phyloP scores from a whole-genome alignment of 108 stramenopile genomes.

The Nannochloropsis gaditana region DNA sequence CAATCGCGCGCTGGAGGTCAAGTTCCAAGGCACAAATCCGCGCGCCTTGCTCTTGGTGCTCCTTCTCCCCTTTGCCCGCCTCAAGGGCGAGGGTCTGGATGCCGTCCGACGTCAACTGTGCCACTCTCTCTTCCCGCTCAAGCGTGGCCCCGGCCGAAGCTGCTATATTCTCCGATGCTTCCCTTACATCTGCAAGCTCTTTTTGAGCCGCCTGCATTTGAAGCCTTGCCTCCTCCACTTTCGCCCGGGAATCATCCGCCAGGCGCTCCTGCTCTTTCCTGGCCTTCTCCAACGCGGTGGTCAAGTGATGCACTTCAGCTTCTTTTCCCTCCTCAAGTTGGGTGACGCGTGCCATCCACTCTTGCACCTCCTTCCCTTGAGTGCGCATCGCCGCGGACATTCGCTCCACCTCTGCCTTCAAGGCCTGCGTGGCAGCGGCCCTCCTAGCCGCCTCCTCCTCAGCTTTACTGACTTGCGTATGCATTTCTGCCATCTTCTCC shows the following conservation, averaged over 20 bases:
- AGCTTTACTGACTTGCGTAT: neutral
- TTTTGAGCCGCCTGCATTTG: neutral
- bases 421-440: neutral
- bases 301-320: neutral
- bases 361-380: neutral
- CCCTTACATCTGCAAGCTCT: neutral
- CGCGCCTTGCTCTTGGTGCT: neutral
- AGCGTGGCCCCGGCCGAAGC: neutral
- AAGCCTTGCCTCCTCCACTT: neutral
- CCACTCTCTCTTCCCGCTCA: neutral
- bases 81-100: neutral
- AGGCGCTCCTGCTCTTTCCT: neutral
- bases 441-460: slow-evolving; percentile 9
- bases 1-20: neutral
- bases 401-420: slow-evolving; percentile 3
- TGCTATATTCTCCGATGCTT: neutral
- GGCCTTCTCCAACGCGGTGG: neutral
- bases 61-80: neutral
- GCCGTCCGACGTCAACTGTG: neutral
- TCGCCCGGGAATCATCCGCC: neutral
- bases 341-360: neutral
- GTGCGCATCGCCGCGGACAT: neutral
- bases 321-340: neutral
- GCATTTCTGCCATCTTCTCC: neutral
- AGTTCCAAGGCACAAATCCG: neutral